Base-by-base conservation (phyloP, 2,329 filamentous ascomycete species). In the Claviceps arundinis region DNA sequence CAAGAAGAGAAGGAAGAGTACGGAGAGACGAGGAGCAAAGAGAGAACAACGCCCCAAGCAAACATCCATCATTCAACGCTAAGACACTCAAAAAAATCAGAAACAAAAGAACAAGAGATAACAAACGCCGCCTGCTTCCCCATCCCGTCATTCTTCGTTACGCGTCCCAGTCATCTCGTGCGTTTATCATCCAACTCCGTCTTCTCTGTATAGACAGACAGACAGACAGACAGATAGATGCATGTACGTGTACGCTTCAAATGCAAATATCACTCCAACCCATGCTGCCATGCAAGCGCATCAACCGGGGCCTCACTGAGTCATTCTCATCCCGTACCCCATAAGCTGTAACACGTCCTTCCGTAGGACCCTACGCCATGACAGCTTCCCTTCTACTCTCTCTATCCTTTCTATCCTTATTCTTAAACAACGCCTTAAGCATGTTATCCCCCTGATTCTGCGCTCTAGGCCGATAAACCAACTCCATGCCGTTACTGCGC, bases 361-460 rank as follows among this genome's bases (percentile, higher is more conserved):
- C 26, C 44, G 30, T 34, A 11, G 30, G 30, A 34, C 11, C 34
- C 54, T 61, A 66, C 24, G 62, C 64, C 38, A 63, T 52, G 44
- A 66, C 64, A 42, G 65, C 52, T 34, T 62, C 62, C 38, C 56
- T 61, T 37, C 64, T 61, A 47, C 65, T 65, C 52, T 69, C 67
- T 40, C 59, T 62, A 54, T 72, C 71, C 60, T 65, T 69, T 22
- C 73, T 69, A 64, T 75, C 76, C 65, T 76, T 79, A 65, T 70
- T 75, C 68, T 75, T 77, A 61, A 82, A 81, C 53, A 81, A 57
- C 2, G 71, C 65, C 68, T 80, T 81, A 56, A 82, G 70, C 76
- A 81, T 77, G 60, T 73, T 80, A 42, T 60, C 65, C 50, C 63
- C 62, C 59, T 70, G 73, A 55, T 68, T 68, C 57, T 74, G 70